Base-by-base conservation (phyloP, 257 asterid species). In the Solanum infundibuliforme region DNA sequence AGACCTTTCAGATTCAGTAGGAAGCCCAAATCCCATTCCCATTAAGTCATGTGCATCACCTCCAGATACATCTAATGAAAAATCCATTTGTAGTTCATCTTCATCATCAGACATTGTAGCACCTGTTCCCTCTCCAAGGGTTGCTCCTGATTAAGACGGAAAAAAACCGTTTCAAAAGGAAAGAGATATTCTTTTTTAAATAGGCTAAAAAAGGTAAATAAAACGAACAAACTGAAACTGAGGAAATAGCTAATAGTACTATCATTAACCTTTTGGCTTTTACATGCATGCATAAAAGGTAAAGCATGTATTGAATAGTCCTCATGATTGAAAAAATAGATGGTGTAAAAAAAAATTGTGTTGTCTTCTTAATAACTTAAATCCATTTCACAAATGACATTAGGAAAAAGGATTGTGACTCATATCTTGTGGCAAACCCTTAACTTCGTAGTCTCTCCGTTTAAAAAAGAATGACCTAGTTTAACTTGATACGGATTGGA, bases 21-120 rank as follows among this genome's bases (percentile, higher is more conserved):
- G 99, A 88, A 97, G 98, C 48, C 98, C 99, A 31, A 95, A 95
- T 16, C 99, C 99, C 95, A 93, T 95, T 76, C 99, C 98, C 95
- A 93, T 95, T 84, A 95, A 81, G 89, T 97, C 99, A 43, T 93
- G 96, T 5, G 92, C 95, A 23, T 93, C 97, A 18, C 83, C 91
- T 72, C 92, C 95, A 0, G 98, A 93, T 87, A 95, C 98, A 66
- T 95, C 98, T 7, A 94, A 69, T n/a, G 95, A 91, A 91, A 90
- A 94, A 86, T 95, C 99, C 96, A 93, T 93, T 85, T 91, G 94
- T 86, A 90, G 66, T 34, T 95, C 98, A 73, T 95, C 99, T 72
- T 97, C 99, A 87, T 95, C 99, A 38, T 97, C 99, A 1, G 99
- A 97, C 99, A 95, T 96, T 13, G 98, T 95, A 76, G 94, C 99